Base-by-base conservation (phyloP, 2,329 filamentous ascomycete genomes). In the Paramyrothecium roridum region DNA sequence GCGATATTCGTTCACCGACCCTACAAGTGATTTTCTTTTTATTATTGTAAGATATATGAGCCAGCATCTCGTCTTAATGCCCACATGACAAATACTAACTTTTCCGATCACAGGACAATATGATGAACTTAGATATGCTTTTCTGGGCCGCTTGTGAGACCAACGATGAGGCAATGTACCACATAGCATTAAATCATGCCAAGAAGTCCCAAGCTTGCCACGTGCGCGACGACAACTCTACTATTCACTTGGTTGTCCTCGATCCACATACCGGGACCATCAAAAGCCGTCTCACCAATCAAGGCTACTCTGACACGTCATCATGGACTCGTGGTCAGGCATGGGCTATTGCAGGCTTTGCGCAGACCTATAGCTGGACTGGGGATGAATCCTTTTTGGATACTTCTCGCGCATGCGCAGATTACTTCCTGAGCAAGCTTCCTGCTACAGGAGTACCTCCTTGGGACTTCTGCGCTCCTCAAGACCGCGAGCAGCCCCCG, bases 321-420 rank as follows among this genome's bases (percentile, higher is more conserved):
- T 77, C 72, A 11, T 81, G 78, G 78, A 66, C 72, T 6, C 70
- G 78, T 3, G 78, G 78, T 1, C 78, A 81, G 54, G 76, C 76
- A 0, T 81, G 78, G 78, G 72, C 73, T 0, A 75, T 80, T 3
- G 69, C 73, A 50, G 78, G 78, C 0, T 80, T 80, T 53, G 72
- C 72, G 0, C 72, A 79, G 59, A 73, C 73, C 0, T 79, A 77
- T 52, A 59, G 61, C n/a, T 80, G 77, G 76, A 80, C 76, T 0
- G 67, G 69, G 12, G 72, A 77, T 23, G 46, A 40, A 0, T 66
- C 65, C 2, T 80, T 79, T 55, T 67, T 80, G 1, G 59, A 70
- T 0, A 78, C 78, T 3, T 73, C 79, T 0, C 64, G 69, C 3
- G 60, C 64, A 3, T 75, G 76, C 43, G 77, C 77, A 1, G 68